Conservation (phyloP, 1,284 basidiomycete species). For the Takashimella tepidaria region DNA sequence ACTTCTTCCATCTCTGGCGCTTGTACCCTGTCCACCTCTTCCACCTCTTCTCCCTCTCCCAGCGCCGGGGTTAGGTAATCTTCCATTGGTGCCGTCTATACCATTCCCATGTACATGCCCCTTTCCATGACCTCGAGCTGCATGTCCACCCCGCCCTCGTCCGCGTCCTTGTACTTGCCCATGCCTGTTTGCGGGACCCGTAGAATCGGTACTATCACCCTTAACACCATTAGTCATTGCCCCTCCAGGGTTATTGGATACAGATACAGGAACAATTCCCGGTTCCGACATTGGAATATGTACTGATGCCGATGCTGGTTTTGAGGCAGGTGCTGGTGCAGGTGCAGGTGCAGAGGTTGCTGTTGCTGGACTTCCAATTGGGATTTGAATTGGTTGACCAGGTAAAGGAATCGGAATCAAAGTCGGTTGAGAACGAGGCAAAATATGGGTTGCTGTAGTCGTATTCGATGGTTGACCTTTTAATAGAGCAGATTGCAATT, state of each 20-base stretch:
- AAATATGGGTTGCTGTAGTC: neutral
- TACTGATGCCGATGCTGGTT: too few species aligned
- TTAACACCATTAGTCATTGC: too few species aligned
- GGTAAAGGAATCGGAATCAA: neutral
- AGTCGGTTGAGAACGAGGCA: neutral
- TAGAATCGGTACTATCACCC: too few species aligned
- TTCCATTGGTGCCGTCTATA: too few species aligned
- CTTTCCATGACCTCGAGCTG: neutral
- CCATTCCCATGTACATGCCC: too few species aligned
- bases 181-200: too few species aligned
- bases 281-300: too few species aligned
- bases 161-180: too few species aligned
- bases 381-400: constrained; percentile 1
- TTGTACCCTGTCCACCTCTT: constrained; percentile 11
- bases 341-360: neutral
- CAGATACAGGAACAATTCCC: too few species aligned
- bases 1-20: too few species aligned
- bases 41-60: constrained; percentile 4
- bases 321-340: neutral
- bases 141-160: neutral
- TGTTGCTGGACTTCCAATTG: neutral
- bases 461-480: neutral
- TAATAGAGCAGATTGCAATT: constrained; percentile 27
- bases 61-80: too few species aligned
- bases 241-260: too few species aligned